These are phyloP conservation scores for Eucalyptus sp. DNA, from an alignment of 345 rosid species.

Conservation along the genomic window DNA sequence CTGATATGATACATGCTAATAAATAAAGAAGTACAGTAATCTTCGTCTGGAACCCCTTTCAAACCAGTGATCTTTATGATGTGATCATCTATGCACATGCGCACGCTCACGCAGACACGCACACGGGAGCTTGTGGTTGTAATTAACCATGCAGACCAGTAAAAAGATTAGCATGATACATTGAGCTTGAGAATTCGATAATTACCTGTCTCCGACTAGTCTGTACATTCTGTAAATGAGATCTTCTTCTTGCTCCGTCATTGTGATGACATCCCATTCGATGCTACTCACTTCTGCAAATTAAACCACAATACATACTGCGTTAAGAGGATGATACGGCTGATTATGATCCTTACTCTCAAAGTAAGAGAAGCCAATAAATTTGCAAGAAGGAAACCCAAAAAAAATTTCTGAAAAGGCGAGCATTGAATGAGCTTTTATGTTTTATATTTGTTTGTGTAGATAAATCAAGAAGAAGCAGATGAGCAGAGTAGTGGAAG, in stretches of 20 bases:
- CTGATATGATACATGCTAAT: background rate
- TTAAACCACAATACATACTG: background rate
- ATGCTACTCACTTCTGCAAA: slow-evolving; percentile 35
- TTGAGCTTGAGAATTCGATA: background rate
- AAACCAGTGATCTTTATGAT: background rate
- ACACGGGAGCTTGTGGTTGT: background rate
- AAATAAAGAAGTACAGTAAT: background rate
- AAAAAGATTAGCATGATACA: background rate
- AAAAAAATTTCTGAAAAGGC: background rate
- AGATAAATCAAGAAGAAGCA: background rate
- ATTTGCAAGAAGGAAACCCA: background rate
- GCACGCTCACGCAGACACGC: background rate
- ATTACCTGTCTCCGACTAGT: slow-evolving; percentile 45
- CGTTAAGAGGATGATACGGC: background rate
- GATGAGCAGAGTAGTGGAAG: background rate
- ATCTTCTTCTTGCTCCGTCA: slow-evolving; percentile 50
- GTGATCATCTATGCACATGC: background rate
- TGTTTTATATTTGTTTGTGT: too few species aligned
- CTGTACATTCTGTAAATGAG: slow-evolving; percentile 36
- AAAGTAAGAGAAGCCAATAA: background rate
- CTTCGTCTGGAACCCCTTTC: background rate
- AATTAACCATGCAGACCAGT: background rate
- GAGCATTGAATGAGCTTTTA: background rate
- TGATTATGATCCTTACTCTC: background rate
- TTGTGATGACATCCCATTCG: slow-evolving; percentile 25